Evolutionary conservation across 2,329 filamentous ascomycete genomes (phyloP).

Genomic region (Aspergillus spinulosporus): DNA sequence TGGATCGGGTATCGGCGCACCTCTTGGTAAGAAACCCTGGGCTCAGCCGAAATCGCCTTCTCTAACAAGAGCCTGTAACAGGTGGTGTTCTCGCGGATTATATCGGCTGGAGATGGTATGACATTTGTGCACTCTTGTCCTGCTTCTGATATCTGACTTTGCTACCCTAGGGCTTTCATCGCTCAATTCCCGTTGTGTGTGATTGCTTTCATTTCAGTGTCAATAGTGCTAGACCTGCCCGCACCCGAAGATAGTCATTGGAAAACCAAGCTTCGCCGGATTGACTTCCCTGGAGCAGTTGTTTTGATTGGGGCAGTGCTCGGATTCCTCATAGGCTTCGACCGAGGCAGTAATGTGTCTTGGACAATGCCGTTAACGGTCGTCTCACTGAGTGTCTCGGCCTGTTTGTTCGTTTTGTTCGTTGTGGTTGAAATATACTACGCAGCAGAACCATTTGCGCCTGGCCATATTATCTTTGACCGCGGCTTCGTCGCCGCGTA

Average conservation of each 20-base stretch:
- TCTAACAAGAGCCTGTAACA: constrained; percentile 22
- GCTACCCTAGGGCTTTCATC: constrained; percentile 63
- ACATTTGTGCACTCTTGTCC: not conserved
- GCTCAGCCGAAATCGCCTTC: not conserved
- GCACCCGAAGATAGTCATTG: constrained; percentile 60
- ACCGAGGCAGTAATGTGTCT: constrained; percentile 70
- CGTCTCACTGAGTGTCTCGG: constrained; percentile 56
- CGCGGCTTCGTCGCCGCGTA: constrained; percentile 67
- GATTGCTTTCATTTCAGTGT: constrained; percentile 64
- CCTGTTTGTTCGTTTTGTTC: constrained; percentile 65
- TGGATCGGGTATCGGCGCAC: constrained; percentile 67
- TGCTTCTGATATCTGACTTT: not conserved
- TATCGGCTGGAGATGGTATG: constrained; percentile 72
- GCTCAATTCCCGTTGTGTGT: constrained; percentile 69
- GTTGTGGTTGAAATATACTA: constrained; percentile 67
- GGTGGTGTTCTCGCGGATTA: constrained; percentile 68
- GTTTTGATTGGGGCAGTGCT: constrained; percentile 66
- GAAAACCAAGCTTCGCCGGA: constrained; percentile 63
- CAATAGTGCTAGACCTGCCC: constrained; percentile 63
- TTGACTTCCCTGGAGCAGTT: constrained; percentile 73
- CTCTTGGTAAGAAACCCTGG: constrained; percentile 52
- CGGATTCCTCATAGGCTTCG: constrained; percentile 66
- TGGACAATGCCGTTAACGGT: constrained; percentile 64
- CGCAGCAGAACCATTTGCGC: constrained; percentile 71
- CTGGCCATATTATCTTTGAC: constrained; percentile 70